Evolutionary conservation across 2,329 filamentous ascomycete genomes (phyloP).

Genomic region (Monosporascus sp.): DNA sequence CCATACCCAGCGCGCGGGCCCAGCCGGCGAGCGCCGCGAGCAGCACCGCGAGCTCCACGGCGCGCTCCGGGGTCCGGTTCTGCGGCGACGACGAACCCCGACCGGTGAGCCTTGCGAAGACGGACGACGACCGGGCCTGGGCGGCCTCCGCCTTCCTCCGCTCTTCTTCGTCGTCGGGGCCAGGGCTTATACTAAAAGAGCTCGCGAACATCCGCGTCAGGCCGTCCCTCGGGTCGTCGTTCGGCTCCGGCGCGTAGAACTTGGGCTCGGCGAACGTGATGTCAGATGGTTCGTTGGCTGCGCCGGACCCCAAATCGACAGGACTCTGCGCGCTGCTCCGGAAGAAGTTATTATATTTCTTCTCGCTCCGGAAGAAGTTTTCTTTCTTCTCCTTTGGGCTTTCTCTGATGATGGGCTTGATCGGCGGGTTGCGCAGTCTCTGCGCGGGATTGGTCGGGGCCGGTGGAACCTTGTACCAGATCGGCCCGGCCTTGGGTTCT

Average conservation of each 20-base stretch:
- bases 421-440: conserved; percentile 56
- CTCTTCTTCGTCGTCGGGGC: conserved; percentile 17
- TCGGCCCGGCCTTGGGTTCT: conserved; percentile 45
- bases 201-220: conserved; percentile 28
- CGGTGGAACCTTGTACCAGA: conserved; percentile 66
- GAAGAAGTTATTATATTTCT: conserved; percentile 48
- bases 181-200: conserved; percentile 28
- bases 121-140: conserved; percentile 1
- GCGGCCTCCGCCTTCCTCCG: conserved; percentile 1
- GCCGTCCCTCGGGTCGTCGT: conserved; percentile 26
- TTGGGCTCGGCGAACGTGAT: conserved; percentile 21
- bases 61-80: conserved; percentile 17
- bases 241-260: conserved; percentile 25
- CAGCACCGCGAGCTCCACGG: conserved; percentile 21
- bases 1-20: conserved; percentile 19
- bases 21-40: conserved; percentile 20
- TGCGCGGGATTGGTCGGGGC: conserved; percentile 64
- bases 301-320: conserved; percentile 15
- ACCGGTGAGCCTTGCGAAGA: neutral
- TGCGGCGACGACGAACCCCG: neutral
- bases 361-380: conserved; percentile 42
- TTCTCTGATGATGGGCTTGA: conserved; percentile 45
- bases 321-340: conserved; percentile 14
- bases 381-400: conserved; percentile 40
- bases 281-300: conserved; percentile 8